phyloP scores from a whole-genome alignment of 495 filamentous ascomycete species.

The Hypoxylon rickii region DNA sequence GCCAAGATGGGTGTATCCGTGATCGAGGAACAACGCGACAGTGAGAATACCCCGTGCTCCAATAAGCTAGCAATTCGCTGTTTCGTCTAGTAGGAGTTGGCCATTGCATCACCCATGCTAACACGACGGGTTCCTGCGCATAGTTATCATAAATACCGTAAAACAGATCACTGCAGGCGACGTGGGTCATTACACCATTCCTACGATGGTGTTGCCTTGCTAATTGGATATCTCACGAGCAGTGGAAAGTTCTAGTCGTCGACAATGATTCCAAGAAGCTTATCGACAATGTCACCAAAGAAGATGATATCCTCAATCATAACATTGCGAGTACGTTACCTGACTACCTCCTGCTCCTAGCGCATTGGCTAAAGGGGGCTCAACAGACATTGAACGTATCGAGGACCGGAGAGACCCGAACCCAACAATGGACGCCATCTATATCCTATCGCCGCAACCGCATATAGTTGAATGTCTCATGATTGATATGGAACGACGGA shows the following conservation, averaged over 20 bases:
- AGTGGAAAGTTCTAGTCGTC: constrained; percentile 97
- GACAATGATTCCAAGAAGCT: constrained; percentile 80
- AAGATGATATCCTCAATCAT: constrained; percentile 93
- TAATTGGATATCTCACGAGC: constrained; percentile 21
- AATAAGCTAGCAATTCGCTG: constrained; percentile 5
- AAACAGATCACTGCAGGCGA: constrained; percentile 59
- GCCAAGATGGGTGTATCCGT: constrained; percentile 45
- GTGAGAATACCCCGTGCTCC: constrained; percentile 33
- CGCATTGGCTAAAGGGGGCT: constrained; percentile 31
- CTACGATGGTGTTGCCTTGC: constrained; percentile 4
- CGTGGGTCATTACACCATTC: constrained; percentile 46
- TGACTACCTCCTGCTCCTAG: constrained; percentile 3
- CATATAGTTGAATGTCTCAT: constrained; percentile 92
- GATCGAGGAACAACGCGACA: constrained; percentile 50
- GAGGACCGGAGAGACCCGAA: constrained; percentile 81
- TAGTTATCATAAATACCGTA: constrained; percentile 60
- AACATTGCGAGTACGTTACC: constrained; percentile 83
- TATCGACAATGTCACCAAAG: constrained; percentile 83
- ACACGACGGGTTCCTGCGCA: constrained; percentile 3
- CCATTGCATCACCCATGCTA: constrained; percentile 13
- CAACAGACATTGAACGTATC: constrained; percentile 85
- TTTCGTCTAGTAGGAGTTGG: background rate
- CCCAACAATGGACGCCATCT: constrained; percentile 88
- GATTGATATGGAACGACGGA: constrained; percentile 81
- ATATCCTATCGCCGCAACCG: constrained; percentile 80